These are phyloP conservation scores for Arthrobotrys sphaeroides DNA, from an alignment of 2,329 filamentous ascomycete species.

Conservation along the genomic window DNA sequence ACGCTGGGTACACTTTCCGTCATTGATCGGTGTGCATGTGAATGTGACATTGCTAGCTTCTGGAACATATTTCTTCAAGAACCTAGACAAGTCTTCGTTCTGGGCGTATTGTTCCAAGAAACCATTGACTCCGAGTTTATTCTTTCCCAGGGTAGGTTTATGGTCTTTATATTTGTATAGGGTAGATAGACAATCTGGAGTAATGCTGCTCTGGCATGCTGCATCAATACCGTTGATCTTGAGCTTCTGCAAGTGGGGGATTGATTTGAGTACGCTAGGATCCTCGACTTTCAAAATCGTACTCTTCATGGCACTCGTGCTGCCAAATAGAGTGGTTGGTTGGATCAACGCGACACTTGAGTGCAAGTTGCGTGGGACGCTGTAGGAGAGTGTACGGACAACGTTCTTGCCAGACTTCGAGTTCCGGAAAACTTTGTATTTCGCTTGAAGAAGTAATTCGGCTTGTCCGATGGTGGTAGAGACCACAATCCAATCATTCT, in stretches of 20 bases:
- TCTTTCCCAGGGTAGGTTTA: background rate
- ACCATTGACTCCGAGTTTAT: conserved; percentile 57
- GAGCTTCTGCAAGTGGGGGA: background rate
- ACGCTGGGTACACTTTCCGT: conserved; percentile 62
- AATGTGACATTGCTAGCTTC: conserved; percentile 63
- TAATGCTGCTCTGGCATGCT: conserved; percentile 59
- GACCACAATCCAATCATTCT: conserved; percentile 61
- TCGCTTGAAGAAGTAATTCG: conserved; percentile 57
- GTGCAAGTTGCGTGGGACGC: conserved; percentile 68
- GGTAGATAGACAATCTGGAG: conserved; percentile 59
- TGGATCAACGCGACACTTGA: conserved; percentile 71
- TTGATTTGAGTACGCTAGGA: conserved; percentile 1
- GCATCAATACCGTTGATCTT: conserved; percentile 18
- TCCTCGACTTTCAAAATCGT: conserved; percentile 30
- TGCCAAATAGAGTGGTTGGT: conserved; percentile 70
- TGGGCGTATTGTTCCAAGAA: conserved; percentile 59
- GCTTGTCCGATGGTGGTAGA: conserved; percentile 56
- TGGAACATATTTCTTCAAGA: conserved; percentile 65
- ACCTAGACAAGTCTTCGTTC: conserved; percentile 62
- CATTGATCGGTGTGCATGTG: conserved; percentile 62
- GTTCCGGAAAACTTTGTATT: conserved; percentile 58
- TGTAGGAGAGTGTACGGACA: conserved; percentile 64
- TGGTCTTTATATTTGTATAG: conserved; percentile 59
- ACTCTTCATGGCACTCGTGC: conserved; percentile 38
- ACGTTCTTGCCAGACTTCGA: conserved; percentile 53